A percentile compares a stretch with the other conserved stretches of the same genome.
These are phyloP conservation scores for Collariella sp. DNA, from an alignment of 495 filamentous ascomycete species.

Conservation along the genomic window DNA sequence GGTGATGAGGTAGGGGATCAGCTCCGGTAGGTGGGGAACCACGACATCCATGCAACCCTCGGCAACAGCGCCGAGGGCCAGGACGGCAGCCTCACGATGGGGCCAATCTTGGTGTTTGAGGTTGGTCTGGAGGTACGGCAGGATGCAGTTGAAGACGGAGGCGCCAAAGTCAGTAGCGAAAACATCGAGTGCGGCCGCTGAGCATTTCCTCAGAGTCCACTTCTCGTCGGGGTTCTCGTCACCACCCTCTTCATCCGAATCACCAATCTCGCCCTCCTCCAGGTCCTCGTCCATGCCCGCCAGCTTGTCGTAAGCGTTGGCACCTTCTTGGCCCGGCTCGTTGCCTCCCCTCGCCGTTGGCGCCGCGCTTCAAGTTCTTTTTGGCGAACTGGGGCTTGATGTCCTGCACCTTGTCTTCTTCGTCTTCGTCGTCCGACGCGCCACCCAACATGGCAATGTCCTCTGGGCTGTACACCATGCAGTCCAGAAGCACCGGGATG, in stretches of 20 bases:
- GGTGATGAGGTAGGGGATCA: conserved; percentile 85
- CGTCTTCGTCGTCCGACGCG: conserved; percentile 81
- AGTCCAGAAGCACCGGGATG: conserved; percentile 81
- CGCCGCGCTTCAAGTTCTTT: conserved; percentile 44
- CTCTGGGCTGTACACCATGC: conserved; percentile 95
- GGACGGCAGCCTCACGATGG: conserved; percentile 86
- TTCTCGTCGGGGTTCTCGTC: conserved; percentile 79
- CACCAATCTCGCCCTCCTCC: conserved; percentile 84
- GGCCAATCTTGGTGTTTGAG: conserved; percentile 84
- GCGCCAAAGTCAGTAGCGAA: conserved; percentile 84
- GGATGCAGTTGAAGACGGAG: conserved; percentile 79
- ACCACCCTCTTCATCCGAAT: conserved; percentile 62
- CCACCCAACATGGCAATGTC: conserved; percentile 78
- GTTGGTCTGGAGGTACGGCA: conserved; percentile 88
- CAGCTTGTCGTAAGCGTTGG: conserved; percentile 42
- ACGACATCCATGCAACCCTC: conserved; percentile 91
- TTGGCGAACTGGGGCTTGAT: conserved; percentile 91
- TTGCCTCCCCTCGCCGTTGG: conserved; percentile 43
- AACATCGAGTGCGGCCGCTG: conserved; percentile 89
- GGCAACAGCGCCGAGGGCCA: conserved; percentile 89
- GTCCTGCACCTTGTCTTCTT: conserved; percentile 83
- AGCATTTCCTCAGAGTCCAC: conserved; percentile 97
- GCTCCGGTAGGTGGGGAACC: conserved; percentile 79
- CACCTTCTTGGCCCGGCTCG: conserved; percentile 43
- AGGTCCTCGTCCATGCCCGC: conserved; percentile 58